phyloP scores from a whole-genome alignment of 345 rosid species.

The Dipteronia dyeriana region DNA sequence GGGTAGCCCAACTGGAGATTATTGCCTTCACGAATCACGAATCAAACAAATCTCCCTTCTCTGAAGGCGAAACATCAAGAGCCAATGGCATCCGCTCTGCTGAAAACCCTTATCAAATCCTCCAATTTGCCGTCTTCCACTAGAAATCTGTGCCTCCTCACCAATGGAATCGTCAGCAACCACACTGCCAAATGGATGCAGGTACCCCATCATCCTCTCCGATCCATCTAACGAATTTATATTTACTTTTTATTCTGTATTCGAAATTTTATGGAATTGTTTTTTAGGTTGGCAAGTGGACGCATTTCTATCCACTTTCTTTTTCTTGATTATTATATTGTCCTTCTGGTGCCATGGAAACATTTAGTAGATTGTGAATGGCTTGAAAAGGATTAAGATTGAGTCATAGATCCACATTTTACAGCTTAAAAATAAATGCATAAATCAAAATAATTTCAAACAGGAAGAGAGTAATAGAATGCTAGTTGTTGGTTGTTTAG shows the following conservation, averaged over 20 bases:
- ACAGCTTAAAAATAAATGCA: no score
- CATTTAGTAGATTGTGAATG: neutral
- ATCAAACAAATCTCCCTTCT: no score
- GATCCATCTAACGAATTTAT: neutral
- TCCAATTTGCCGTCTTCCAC: slow-evolving; percentile 41
- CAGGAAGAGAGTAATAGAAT: no score
- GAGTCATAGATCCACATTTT: no score
- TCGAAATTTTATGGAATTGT: neutral
- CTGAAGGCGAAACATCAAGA: neutral
- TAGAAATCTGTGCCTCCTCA: slow-evolving; percentile 46
- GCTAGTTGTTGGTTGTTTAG: no score
- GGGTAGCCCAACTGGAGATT: neutral
- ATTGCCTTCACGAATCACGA: neutral
- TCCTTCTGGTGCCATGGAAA: neutral
- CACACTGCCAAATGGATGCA: slow-evolving; percentile 99
- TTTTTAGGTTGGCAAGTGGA: neutral
- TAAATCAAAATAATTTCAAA: no score
- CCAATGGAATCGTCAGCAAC: slow-evolving; percentile 49
- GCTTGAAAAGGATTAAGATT: no score
- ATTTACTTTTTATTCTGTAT: neutral
- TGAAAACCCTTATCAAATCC: slow-evolving; percentile 50
- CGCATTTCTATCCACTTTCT: neutral
- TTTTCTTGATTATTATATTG: neutral
- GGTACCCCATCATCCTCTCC: slow-evolving; percentile 35
- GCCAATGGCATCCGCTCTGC: slow-evolving; percentile 61